Conservation (phyloP, 2,329 filamentous ascomycete genomes). For the Tolypocladium capitatum region DNA sequence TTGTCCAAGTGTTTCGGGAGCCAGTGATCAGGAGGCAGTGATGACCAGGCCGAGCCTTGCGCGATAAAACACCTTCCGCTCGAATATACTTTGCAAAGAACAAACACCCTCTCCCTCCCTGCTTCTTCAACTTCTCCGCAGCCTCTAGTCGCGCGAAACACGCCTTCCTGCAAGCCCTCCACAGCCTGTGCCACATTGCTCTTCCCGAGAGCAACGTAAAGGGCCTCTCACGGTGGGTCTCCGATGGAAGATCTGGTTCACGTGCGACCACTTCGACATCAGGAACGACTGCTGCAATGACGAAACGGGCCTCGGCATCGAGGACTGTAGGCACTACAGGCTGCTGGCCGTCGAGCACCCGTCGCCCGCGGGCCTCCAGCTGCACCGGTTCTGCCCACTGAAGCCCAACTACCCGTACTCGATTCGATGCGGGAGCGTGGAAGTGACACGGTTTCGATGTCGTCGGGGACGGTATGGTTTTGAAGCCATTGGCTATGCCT, state of each 20-base stretch:
- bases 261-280: conserved; percentile 35
- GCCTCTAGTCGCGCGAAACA: neutral
- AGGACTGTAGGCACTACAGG: conserved; percentile 25
- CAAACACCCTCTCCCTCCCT: neutral
- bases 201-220: neutral
- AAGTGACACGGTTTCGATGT: conserved; percentile 23
- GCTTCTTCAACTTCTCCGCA: neutral
- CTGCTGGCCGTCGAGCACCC: conserved; percentile 32
- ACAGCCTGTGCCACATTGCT: neutral
- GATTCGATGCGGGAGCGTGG: conserved; percentile 33
- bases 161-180: neutral
- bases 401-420: conserved; percentile 36
- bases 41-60: neutral
- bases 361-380: neutral
- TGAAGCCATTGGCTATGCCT: too few species aligned
- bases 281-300: conserved; percentile 18
- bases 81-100: neutral
- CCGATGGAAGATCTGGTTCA: neutral
- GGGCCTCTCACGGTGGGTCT: neutral
- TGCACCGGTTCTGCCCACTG: conserved; percentile 10
- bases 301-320: neutral
- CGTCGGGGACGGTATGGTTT: neutral
- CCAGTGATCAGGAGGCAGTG: neutral
- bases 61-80: neutral
- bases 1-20: neutral